These are phyloP conservation scores for Stenocarpella maydis DNA, from an alignment of 2,329 filamentous ascomycete species.

Conservation along the genomic window DNA sequence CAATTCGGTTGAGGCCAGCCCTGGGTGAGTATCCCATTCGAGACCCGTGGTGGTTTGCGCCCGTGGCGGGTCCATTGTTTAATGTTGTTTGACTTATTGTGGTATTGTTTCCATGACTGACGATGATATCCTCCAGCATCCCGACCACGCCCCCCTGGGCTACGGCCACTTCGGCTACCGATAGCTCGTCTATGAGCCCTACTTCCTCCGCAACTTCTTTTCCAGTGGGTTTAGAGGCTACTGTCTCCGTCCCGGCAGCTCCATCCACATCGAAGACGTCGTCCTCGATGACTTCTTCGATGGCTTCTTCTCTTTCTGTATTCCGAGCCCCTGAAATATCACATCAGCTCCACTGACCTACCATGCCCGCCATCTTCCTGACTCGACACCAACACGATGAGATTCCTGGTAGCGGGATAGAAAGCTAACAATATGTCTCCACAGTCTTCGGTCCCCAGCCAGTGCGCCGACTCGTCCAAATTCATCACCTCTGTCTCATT, in stretches of 20 bases:
- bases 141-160: background rate
- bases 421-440: too few relatives aligned
- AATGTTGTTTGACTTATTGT: background rate
- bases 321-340: background rate
- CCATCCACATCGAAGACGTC: background rate
- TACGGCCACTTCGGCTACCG: background rate
- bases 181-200: background rate
- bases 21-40: background rate
- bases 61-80: background rate
- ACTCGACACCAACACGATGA: background rate
- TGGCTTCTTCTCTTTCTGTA: background rate
- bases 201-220: background rate
- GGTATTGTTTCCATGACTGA: too few relatives aligned
- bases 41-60: background rate
- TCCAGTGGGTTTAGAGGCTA: constrained; percentile 17
- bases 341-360: too few relatives aligned
- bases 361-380: background rate
- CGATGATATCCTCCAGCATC: background rate
- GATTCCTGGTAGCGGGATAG: too few relatives aligned
- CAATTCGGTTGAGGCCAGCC: background rate
- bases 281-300: background rate
- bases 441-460: constrained; percentile 9
- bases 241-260: background rate
- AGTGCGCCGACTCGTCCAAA: constrained; percentile 27
- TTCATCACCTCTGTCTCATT: constrained; percentile 27